Base-by-base conservation (phyloP, 2,329 filamentous ascomycete genomes). In the Xylaria sp. region DNA sequence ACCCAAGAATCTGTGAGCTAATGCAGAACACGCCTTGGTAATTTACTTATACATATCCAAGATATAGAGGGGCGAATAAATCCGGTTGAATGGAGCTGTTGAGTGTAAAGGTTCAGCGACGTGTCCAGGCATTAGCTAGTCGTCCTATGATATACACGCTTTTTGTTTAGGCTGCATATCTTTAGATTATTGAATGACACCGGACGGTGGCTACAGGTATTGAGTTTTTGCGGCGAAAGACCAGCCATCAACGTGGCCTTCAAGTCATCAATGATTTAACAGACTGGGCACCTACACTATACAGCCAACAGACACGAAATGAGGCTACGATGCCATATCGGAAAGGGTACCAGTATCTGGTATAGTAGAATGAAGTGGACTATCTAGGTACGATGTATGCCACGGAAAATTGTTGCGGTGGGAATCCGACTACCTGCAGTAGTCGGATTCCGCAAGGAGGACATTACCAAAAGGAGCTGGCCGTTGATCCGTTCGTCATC, bases 361-460 rank as follows among this genome's bases (percentile, higher is more conserved):
- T n/a, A n/a, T n/a, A n/a, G n/a, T n/a, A n/a, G n/a, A n/a, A n/a
- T n/a, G n/a, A n/a, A n/a, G n/a, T n/a, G n/a, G n/a, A n/a, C n/a
- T n/a, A n/a, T n/a, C n/a, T n/a, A n/a, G n/a, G n/a, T n/a, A n/a
- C n/a, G n/a, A n/a, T n/a, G n/a, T n/a, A n/a, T n/a, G n/a, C n/a
- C n/a, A n/a, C n/a, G n/a, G n/a, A 31, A 10, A 17, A 5, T 2
- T 21, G 40, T 23, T 53, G n/a, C n/a, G 47, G 47, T 37, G 27
- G 48, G 21, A 35, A 52, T 37, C 31, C 35, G 44, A 58, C 58
- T 40, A 54, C 48, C 33, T 51, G 58, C 53, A 58, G 54, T 51
- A 61, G 53, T 61, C 43, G 57, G 61, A 58, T 58, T 52, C 48
- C 53, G 61, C 44, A 54, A 56, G 15, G 19, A 47, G 7, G n/a